A percentile compares a stretch with the other conserved stretches of the same genome.
These are phyloP conservation scores for Fusarium decemcellulare DNA, from an alignment of 2,329 filamentous ascomycete species.

Conservation along the genomic window DNA sequence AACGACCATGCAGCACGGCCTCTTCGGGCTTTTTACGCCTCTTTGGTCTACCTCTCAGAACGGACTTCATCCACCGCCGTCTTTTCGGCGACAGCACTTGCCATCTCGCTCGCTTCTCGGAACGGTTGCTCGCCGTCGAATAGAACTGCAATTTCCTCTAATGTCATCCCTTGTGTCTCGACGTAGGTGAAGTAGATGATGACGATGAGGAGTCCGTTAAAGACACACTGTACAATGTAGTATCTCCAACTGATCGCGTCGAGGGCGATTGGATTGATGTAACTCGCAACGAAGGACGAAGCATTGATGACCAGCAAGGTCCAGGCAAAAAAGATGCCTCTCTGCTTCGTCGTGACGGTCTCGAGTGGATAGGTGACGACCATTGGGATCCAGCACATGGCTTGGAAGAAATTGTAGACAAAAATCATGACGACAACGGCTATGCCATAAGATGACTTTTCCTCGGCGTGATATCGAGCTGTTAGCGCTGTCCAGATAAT, in stretches of 20 bases:
- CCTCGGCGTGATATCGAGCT: background rate
- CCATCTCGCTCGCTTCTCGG: no score
- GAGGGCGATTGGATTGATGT: constrained; percentile 57
- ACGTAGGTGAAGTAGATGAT: constrained; percentile 13
- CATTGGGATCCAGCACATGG: constrained; percentile 12
- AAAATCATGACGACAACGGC: constrained; percentile 27
- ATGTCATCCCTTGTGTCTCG: constrained; percentile 7
- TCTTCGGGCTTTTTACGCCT: no score
- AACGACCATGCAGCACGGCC: no score
- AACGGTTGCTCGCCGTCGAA: constrained; percentile 4
- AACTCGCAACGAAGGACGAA: constrained; percentile 25
- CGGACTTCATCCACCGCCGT: no score
- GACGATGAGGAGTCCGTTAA: background rate
- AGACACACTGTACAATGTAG: constrained; percentile 42
- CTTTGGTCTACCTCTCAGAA: no score
- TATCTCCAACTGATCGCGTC: constrained; percentile 55
- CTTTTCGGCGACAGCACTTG: no score
- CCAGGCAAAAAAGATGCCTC: constrained; percentile 4
- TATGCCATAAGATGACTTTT: background rate
- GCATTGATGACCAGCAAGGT: constrained; percentile 11
- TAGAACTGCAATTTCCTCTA: constrained; percentile 10
- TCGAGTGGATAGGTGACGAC: constrained; percentile 19
- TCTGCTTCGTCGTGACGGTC: constrained; percentile 14
- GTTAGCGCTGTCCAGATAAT: constrained; percentile 15
- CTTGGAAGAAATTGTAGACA: constrained; percentile 8